Evolutionary conservation across 2,329 filamentous ascomycete genomes (phyloP).

Genomic region (Fusarium zealandicum): DNA sequence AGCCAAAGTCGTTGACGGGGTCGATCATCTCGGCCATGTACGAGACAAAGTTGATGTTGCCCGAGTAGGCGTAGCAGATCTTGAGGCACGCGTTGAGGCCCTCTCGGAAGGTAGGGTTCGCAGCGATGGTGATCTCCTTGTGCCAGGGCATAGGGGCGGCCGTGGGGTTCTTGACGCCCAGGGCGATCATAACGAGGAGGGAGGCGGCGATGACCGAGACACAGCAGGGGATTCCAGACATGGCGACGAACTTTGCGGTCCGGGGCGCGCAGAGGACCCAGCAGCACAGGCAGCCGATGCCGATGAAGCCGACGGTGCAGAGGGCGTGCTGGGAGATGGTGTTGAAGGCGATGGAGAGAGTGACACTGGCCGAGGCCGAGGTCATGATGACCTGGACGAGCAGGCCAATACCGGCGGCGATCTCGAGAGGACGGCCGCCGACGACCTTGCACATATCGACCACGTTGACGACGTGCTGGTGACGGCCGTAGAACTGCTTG

Average conservation of each 20-base stretch:
- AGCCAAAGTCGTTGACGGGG: constrained; percentile 44
- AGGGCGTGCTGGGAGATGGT: constrained; percentile 67
- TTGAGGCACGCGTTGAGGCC: constrained; percentile 46
- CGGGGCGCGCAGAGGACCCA: constrained; percentile 71
- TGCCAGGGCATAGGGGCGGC: constrained; percentile 41
- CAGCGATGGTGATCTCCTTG: constrained; percentile 43
- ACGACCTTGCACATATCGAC: constrained; percentile 71
- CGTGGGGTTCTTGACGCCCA: constrained; percentile 43
- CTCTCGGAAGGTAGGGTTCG: constrained; percentile 43
- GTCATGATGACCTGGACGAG: constrained; percentile 77
- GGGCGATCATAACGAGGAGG: constrained; percentile 48
- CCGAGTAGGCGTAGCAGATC: constrained; percentile 48
- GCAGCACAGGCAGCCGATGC: constrained; percentile 67
- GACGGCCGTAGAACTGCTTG: constrained; percentile 73
- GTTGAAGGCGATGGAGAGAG: constrained; percentile 72
- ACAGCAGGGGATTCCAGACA: constrained; percentile 44
- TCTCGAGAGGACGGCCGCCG: constrained; percentile 44
- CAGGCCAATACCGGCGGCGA: constrained; percentile 63
- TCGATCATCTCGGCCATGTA: constrained; percentile 49
- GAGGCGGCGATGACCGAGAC: constrained; percentile 47
- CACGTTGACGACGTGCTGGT: constrained; percentile 74
- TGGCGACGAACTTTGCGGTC: constrained; percentile 60
- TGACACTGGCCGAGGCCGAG: constrained; percentile 70
- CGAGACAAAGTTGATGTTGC: constrained; percentile 48
- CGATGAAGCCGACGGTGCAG: constrained; percentile 72